Base-by-base conservation (phyloP, 2,329 filamentous ascomycete genomes). In the Tolypocladium capitatum region DNA sequence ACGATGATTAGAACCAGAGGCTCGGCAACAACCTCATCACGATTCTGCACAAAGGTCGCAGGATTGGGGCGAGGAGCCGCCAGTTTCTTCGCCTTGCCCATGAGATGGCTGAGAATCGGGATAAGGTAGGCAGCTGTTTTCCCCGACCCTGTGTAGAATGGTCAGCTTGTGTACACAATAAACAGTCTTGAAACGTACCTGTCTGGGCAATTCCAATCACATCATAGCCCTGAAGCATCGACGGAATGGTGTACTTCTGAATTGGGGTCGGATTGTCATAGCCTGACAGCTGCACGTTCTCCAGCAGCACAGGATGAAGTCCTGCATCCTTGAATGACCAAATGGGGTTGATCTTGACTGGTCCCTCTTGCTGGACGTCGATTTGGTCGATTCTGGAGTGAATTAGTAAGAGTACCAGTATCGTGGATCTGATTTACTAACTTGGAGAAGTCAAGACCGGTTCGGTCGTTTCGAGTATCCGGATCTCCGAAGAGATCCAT, bases 121-220 rank as follows among this genome's bases (percentile, higher is more conserved):
- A 96, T 80, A 5, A 98, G 68, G 60, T 92, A 98, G 0, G 92
- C 90, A 0, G 86, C 91, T 0, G 92, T 98, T 73, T 98, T 98
- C 46, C 92, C 92, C 27, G 91, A 97, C 20, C 92, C 91, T 96
- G 44, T 5, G 52, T 20, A 35, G 31, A 27, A 46, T 21, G 11
- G 40, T 48, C 13, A 45, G n/a, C 13, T 27, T 7, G 20, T 16
- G 41, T 4, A 40, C 10, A 11, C 21, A 36, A 14, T 5, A 33
- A 38, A 20, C 42, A 11, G 7, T n/a, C 9, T 13, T 5, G 10
- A 27, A 8, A 21, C 33, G 16, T 40, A 68, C 91, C 91, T 43
- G 92, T 98, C 67, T 97, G 91, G 9, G 92, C 89, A 58, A 92
- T 80, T 3, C 83, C 90, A 54, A 97, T 86, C 30, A 97, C 72